These are phyloP conservation scores for Jacaranda copaia DNA, from an alignment of 257 asterid species.

Conservation along the genomic window DNA sequence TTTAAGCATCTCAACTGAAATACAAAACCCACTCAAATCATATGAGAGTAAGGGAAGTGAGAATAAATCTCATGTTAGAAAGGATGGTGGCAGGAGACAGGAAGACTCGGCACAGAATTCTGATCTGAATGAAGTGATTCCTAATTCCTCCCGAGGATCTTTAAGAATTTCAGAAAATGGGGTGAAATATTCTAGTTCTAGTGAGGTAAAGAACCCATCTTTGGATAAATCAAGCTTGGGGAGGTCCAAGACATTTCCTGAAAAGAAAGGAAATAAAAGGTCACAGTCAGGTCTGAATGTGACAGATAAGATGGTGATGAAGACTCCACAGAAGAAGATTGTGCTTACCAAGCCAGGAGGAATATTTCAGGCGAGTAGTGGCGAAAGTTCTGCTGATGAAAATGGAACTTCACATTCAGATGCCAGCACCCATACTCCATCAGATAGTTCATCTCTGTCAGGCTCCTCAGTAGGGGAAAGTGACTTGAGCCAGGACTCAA, in stretches of 20 bases:
- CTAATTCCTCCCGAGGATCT: constrained; percentile 33
- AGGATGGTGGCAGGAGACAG: constrained; percentile 23
- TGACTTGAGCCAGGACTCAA: constrained; percentile 57
- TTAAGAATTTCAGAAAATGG: constrained; percentile 38
- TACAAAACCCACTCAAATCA: constrained; percentile 38
- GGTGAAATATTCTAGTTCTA: constrained; percentile 37
- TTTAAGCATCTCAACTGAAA: constrained; percentile 41
- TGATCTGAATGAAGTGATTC: constrained; percentile 30
- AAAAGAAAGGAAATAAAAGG: constrained; percentile 37
- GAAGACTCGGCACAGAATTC: constrained; percentile 38
- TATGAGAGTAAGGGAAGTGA: constrained; percentile 35
- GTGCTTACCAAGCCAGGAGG: constrained; percentile 50
- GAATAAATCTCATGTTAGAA: constrained; percentile 32
- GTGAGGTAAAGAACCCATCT: constrained; percentile 42
- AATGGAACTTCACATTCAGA: constrained; percentile 50
- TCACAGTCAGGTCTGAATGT: constrained; percentile 35
- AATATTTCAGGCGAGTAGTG: constrained; percentile 53
- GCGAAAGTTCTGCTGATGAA: constrained; percentile 67
- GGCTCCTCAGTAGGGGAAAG: constrained; percentile 61
- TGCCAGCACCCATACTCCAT: constrained; percentile 53
- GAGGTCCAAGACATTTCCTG: constrained; percentile 39
- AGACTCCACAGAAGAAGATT: constrained; percentile 48
- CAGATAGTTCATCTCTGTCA: constrained; percentile 65
- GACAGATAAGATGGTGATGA: constrained; percentile 38
- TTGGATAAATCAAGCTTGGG: constrained; percentile 44